These are phyloP conservation scores for Nevesoporus exiguus DNA, from an alignment of 768 basidiomycete species.

Conservation along the genomic window DNA sequence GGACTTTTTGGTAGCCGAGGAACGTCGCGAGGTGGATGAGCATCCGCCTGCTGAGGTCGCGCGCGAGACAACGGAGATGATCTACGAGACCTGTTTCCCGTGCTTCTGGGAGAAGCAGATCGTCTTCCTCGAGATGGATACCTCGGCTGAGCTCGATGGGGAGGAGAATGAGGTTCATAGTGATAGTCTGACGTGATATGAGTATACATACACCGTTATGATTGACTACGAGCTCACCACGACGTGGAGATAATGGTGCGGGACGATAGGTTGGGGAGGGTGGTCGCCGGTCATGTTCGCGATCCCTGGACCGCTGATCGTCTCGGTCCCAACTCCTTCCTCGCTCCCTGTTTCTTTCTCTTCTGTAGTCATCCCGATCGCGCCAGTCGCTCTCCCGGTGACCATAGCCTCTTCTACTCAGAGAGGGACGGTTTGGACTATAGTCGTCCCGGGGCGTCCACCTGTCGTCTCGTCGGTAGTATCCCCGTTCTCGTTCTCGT, in stretches of 20 bases:
- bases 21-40: conserved; percentile 7
- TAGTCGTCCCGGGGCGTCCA: neutral
- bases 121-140: conserved; percentile 21
- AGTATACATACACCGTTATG: neutral
- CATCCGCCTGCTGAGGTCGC: conserved; percentile 13
- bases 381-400: conserved; percentile 18
- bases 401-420: conserved; percentile 14
- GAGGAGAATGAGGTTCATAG: conserved; percentile 4
- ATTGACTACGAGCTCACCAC: conserved; percentile 17
- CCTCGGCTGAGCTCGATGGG: conserved; percentile 16
- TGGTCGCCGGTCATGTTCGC: conserved; percentile 20
- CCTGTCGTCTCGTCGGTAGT: neutral
- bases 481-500: conserved; percentile 11
- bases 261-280: conserved; percentile 19
- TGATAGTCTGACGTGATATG: conserved; percentile 14
- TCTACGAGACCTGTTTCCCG: conserved; percentile 21
- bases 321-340: conserved; percentile 25
- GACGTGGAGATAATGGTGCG: conserved; percentile 23
- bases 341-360: conserved; percentile 19
- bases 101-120: conserved; percentile 21
- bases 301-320: conserved; percentile 16
- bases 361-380: conserved; percentile 23
- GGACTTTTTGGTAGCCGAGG: conserved; percentile 13
- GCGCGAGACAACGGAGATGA: conserved; percentile 18
- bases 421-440: conserved; percentile 4